Percentiles rank a stretch among this genome's conserved stretches.
Conservation (phyloP, 176 grass and related monocot species). For the Zoysia japonica region DNA sequence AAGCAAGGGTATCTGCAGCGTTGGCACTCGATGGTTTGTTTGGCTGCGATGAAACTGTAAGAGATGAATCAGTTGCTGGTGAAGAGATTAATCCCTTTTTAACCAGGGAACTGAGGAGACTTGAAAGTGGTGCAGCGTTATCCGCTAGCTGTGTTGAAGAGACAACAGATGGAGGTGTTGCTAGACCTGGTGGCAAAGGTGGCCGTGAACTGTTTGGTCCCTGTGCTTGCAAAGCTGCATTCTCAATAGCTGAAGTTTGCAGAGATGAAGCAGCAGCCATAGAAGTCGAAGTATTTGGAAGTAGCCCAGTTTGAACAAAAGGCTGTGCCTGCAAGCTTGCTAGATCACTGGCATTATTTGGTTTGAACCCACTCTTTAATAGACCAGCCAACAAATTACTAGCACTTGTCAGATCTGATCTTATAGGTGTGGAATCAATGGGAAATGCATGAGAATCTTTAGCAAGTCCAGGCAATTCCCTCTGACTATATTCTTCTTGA, state of each 20-base stretch:
- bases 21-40: constrained; percentile 31
- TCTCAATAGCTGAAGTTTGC: constrained; percentile 39
- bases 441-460: constrained; percentile 40
- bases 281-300: constrained; percentile 24
- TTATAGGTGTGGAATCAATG: constrained; percentile 37
- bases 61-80: constrained; percentile 50
- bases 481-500: constrained; percentile 45
- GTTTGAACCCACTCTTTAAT: constrained; percentile 64
- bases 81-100: constrained; percentile 92
- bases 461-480: constrained; percentile 3
- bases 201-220: constrained; percentile 44
- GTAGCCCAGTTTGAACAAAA: constrained; percentile 53
- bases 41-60: constrained; percentile 23
- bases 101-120: constrained; percentile 87
- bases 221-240: constrained; percentile 19
- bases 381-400: constrained; percentile 75
- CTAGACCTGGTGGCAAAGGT: constrained; percentile 70
- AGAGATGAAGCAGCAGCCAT: constrained; percentile 32
- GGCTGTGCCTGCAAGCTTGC: constrained; percentile 36
- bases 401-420: constrained; percentile 35
- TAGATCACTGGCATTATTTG: constrained; percentile 36
- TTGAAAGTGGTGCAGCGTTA: constrained; percentile 67
- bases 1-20: constrained; percentile 26
- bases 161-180: constrained; percentile 45
- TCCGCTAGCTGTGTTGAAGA: constrained; percentile 29